phyloP scores from a whole-genome alignment of 2,329 filamentous ascomycete genomes.

The Sphaerulina vaccinii region DNA sequence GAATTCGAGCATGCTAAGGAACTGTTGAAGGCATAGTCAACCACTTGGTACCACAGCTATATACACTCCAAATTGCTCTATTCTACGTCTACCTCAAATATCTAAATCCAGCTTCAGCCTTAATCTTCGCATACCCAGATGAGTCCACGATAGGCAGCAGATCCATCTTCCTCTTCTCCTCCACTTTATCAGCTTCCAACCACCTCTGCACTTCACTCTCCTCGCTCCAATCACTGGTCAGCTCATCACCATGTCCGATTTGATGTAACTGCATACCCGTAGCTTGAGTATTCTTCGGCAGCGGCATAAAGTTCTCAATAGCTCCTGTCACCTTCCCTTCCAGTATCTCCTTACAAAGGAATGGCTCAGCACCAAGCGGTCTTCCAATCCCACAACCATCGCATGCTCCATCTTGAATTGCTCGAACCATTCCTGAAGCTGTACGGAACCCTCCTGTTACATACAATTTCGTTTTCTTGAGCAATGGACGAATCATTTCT shows the following conservation, averaged over 20 bases:
- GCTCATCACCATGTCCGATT: constrained; percentile 28
- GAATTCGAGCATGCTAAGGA: no score
- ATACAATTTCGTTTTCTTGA: constrained; percentile 36
- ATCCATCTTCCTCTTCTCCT: constrained; percentile 32
- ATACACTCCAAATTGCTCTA: no score
- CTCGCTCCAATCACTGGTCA: constrained; percentile 36
- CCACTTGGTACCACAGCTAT: no score
- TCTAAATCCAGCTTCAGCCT: constrained; percentile 31
- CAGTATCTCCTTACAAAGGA: constrained; percentile 34
- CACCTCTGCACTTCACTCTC: constrained; percentile 34
- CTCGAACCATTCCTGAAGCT: constrained; percentile 31
- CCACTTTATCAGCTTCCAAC: constrained; percentile 30
- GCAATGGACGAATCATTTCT: constrained; percentile 31
- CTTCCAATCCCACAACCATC: constrained; percentile 35
- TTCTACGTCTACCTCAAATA: constrained; percentile 24
- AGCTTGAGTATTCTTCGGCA: constrained; percentile 34
- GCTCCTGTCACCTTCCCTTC: constrained; percentile 30
- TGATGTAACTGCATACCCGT: constrained; percentile 36
- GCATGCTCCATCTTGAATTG: constrained; percentile 26
- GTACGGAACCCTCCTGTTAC: constrained; percentile 37
- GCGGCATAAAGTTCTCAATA: constrained; percentile 33
- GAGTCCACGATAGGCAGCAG: constrained; percentile 34
- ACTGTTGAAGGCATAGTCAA: no score
- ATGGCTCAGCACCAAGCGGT: constrained; percentile 33
- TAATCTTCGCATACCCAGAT: constrained; percentile 30